Evolutionary conservation across 169 alveolate genomes (phyloP).

Genomic region (Perkinsus chesapeaki): DNA sequence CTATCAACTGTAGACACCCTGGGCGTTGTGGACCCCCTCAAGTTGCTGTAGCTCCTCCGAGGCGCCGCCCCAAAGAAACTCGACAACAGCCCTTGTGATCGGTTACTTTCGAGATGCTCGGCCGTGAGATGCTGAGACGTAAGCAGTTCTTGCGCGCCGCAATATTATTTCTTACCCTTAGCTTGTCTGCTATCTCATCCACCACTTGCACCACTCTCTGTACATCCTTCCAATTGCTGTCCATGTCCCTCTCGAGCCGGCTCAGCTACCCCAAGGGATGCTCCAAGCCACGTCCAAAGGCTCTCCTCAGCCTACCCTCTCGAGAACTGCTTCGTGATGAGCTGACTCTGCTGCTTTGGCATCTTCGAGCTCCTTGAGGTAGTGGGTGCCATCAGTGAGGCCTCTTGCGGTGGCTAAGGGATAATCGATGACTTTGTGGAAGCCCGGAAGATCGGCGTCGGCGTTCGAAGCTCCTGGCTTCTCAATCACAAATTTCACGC

Average conservation of each 20-base stretch:
- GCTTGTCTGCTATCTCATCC: neutral
- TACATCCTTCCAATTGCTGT: neutral
- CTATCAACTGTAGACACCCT: too few relatives aligned
- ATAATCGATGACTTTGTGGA: too few relatives aligned
- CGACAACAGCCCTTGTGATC: too few relatives aligned
- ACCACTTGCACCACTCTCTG: neutral
- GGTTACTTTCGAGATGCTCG: too few relatives aligned
- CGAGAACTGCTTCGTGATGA: neutral
- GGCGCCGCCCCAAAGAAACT: too few relatives aligned
- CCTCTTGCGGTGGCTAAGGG: neutral
- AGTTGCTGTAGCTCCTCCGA: too few relatives aligned
- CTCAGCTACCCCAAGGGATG: neutral
- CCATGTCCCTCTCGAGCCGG: neutral
- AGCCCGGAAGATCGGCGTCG: too few relatives aligned
- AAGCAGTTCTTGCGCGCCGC: neutral
- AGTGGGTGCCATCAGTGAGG: neutral
- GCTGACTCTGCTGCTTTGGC: neutral
- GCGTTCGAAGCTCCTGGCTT: too few relatives aligned
- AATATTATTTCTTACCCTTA: neutral
- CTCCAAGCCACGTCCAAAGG: neutral
- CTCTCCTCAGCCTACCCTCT: neutral
- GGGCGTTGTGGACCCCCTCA: too few relatives aligned
- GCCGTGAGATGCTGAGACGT: neutral
- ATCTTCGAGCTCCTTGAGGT: neutral
- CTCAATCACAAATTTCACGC: too few relatives aligned